phyloP scores from a whole-genome alignment of 192 early-diverging fungal species.

The Pilaira anomala region DNA sequence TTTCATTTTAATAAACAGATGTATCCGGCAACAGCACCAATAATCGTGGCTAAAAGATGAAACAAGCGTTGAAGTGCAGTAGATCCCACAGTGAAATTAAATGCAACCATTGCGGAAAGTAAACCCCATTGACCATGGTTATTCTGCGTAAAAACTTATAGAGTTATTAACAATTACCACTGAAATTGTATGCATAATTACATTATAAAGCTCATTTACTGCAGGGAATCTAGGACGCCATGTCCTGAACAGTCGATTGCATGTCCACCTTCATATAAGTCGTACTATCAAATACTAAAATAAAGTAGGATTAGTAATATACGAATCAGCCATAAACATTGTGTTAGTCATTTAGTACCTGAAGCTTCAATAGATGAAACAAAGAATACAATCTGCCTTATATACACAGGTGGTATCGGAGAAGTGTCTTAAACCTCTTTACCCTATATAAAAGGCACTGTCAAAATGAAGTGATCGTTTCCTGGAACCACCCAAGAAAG shows the following conservation, averaged over 20 bases:
- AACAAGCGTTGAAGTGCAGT: conserved; percentile 25
- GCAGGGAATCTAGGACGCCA: conserved; percentile 6
- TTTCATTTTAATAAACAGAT: conserved; percentile 21
- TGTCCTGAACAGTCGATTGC: background rate
- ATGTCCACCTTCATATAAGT: too few relatives aligned
- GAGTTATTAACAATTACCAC: background rate
- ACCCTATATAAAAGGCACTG: background rate
- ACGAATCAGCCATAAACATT: too few relatives aligned
- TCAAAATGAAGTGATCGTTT: conserved; percentile 1
- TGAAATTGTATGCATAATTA: background rate
- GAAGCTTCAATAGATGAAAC: too few relatives aligned
- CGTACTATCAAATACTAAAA: background rate
- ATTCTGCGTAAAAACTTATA: conserved; percentile 11
- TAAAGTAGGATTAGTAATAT: background rate
- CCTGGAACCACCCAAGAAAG: background rate
- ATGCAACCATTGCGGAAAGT: conserved; percentile 31
- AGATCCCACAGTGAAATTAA: conserved; percentile 33
- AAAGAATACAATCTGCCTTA: background rate
- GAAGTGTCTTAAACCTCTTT: background rate
- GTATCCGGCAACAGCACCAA: conserved; percentile 31
- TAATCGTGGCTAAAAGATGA: conserved; percentile 27
- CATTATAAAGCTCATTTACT: conserved; percentile 24
- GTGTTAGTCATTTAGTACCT: too few relatives aligned
- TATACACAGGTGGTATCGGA: background rate
- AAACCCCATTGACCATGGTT: conserved; percentile 38